Base-by-base conservation (phyloP, 495 filamentous ascomycete genomes). In the Terfezia boudieri region DNA sequence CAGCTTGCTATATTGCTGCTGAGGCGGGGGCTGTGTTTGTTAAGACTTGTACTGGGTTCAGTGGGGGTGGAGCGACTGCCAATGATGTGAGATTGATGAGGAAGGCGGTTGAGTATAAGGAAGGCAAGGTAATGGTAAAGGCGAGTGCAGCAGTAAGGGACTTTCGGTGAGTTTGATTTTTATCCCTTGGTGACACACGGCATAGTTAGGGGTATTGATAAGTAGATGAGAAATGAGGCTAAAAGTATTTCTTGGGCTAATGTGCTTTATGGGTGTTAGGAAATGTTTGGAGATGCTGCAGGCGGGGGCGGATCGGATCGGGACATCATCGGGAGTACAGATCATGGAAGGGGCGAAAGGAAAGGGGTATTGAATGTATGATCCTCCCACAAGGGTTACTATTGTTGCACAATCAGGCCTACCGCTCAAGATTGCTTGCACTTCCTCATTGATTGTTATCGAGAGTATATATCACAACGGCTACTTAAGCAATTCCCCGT, bases 1-100 rank as follows among this genome's bases (percentile, higher is more conserved):
- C 77, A 10, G 79, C 71, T 10, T 74, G 73, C 35, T 66, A 72
- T n/a, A 70, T 82, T 46, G 69, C 71, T 1, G 73, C 74, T 20
- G 69, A 74, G 52, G 80, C 81, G 26, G 73, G 72, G 7, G 80
- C 75, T 37, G 74, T 79, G 57, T 83, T 73, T 54, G 73, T 84
- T 50, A 84, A 84, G 67, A 83, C 81, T 10, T 79, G 76, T 51
- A 83, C 81, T 5, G 81, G 81, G 3, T 82, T 82, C 65, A 70
- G 71, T 56, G 81, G 79, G 4, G 68, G 67, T 14, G 78, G 77
- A 9, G 80, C 81, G 26, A 72, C 64, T 36, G 61, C 69, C 6
- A 70, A 74, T 49, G 65, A 77, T 62, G 77, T 84, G 22, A 62
- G 65, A 35, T 60, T 79, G 20, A 84, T 84, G 80, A 69, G 68